Conservation (phyloP, 176 grass and related monocot species). For the Musa itinerans region DNA sequence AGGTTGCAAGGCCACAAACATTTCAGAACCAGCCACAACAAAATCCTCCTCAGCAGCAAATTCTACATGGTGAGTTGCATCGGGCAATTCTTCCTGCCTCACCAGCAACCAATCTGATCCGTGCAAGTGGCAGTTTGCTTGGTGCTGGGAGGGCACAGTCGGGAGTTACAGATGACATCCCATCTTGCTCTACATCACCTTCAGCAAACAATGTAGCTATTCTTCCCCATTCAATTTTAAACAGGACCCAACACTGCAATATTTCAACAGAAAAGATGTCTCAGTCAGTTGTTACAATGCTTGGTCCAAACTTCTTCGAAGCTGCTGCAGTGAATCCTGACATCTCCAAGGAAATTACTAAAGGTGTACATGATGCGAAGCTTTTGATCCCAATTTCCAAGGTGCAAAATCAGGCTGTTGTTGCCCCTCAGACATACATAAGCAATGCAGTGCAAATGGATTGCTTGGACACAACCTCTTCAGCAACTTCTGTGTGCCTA, state of each 20-base stretch:
- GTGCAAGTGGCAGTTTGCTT: constrained; percentile 33
- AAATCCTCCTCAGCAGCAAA: constrained; percentile 36
- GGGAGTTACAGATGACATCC: constrained; percentile 32
- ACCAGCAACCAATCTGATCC: constrained; percentile 34
- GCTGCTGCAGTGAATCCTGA: constrained; percentile 4
- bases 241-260: constrained; percentile 33
- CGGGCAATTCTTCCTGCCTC: constrained; percentile 21
- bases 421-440: constrained; percentile 37
- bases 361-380: constrained; percentile 30
- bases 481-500: constrained; percentile 65
- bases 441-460: constrained; percentile 42
- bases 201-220: constrained; percentile 34
- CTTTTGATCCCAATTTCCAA: constrained; percentile 36
- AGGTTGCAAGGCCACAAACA: constrained; percentile 24
- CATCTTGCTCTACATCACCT: constrained; percentile 48
- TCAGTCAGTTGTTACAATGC: constrained; percentile 39
- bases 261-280: constrained; percentile 34
- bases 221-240: constrained; percentile 38
- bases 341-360: constrained; percentile 22
- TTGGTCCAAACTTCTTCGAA: constrained; percentile 24
- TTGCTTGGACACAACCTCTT: constrained; percentile 68
- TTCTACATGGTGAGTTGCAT: constrained; percentile 20
- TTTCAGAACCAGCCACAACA: constrained; percentile 29
- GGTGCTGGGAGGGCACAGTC: constrained; percentile 24
- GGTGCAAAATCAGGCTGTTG: constrained; percentile 33